phyloP scores from a whole-genome alignment of 2,329 filamentous ascomycete genomes.

The Teratosphaeria gauchensis region DNA sequence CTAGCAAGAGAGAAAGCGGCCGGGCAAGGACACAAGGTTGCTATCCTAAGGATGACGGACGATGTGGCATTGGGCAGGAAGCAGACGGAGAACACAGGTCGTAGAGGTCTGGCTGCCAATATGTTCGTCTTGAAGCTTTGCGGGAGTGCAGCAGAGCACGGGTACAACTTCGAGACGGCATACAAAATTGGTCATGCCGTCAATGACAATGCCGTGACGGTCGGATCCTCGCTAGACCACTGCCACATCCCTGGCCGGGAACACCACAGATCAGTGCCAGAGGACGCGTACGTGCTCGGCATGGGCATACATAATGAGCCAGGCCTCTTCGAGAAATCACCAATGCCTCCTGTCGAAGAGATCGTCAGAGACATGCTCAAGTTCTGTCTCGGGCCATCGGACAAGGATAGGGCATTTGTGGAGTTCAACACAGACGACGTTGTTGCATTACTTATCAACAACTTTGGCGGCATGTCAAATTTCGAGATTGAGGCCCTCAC shows the following conservation, averaged over 20 bases:
- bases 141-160: conserved; percentile 36
- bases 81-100: conserved; percentile 40
- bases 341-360: conserved; percentile 40
- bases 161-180: conserved; percentile 36
- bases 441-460: conserved; percentile 39
- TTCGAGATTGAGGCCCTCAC: conserved; percentile 41
- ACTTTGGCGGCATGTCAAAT: conserved; percentile 39
- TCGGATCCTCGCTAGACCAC: conserved; percentile 43
- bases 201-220: conserved; percentile 39
- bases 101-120: conserved; percentile 43
- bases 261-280: conserved; percentile 36
- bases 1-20: conserved; percentile 39
- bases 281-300: conserved; percentile 29
- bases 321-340: conserved; percentile 35
- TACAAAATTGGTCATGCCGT: conserved; percentile 36
- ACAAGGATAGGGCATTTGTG: conserved; percentile 41
- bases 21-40: conserved; percentile 36
- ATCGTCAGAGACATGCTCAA: conserved; percentile 40
- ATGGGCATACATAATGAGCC: conserved; percentile 47
- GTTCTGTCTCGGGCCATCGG: conserved; percentile 39
- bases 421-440: conserved; percentile 37
- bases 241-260: conserved; percentile 41
- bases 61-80: conserved; percentile 39
- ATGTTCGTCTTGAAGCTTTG: conserved; percentile 37
- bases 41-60: conserved; percentile 40